Evolutionary conservation across 2,329 filamentous ascomycete species (phyloP), one percentile per base, ranked within the genome.

Genomic region (Sporothrix phasma): DNA sequence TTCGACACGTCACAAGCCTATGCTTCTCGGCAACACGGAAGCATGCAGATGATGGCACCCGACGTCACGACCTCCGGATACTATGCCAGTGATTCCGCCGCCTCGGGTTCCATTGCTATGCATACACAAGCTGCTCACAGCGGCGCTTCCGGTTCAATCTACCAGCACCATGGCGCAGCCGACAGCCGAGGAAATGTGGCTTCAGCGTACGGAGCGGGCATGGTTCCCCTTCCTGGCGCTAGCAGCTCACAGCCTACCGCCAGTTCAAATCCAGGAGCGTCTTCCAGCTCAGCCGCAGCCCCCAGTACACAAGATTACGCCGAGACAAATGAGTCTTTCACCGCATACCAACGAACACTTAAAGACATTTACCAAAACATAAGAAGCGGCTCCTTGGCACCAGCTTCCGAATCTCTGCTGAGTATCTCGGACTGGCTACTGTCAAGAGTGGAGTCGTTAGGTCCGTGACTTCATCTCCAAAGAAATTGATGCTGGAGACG

Each of bases 1-100:
- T 96, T 95, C 78, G 89, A 93, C 75, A 79, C 85, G 72, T 84
- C 87, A 73, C 83, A 86, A 77, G 87, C 87, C 73, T 95, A 91
- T 78, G 82, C 87, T 72, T 79, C 86, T 70, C 87, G 88, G 79
- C 89, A 91, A 73, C 84, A 88, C 77, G 85, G 88, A 80, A 84
- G 83, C 66, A 84, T 94, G 77, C 88, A 91, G 74, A 89, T 91
- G 77, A 81, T 92, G 74, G 79, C 86, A 46, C 71, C 77, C 66
- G 79, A 79, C 73, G 85, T 91, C 75, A 81, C 84, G 66, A 81
- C 87, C 73, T 81, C 87, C 78, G 87, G 88, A 72, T 96, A 94
- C 79, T 92, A 91, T 76, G 77, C 83, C 70, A 81, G 80, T 75
- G 87, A 89, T 73, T 80, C 86, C 72, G 79, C 81, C 72, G 77